These are phyloP conservation scores for Leptographium procerum DNA, from an alignment of 2,329 filamentous ascomycete species.

Conservation along the genomic window DNA sequence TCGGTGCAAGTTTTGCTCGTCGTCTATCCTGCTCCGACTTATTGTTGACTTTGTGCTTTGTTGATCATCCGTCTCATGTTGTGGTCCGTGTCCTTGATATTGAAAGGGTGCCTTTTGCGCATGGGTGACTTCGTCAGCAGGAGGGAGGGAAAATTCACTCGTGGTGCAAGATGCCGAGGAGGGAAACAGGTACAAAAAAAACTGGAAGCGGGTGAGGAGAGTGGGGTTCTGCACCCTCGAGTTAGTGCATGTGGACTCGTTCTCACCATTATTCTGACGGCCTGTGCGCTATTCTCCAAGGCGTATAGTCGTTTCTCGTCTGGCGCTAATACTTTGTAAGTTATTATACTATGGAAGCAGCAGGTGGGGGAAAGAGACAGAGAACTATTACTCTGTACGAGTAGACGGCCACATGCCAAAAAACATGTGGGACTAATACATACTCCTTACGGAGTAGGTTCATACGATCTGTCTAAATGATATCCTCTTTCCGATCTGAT, in stretches of 20 bases:
- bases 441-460: too few species aligned
- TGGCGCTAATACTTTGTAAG: background rate
- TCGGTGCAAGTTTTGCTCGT: background rate
- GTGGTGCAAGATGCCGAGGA: background rate
- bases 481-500: too few species aligned
- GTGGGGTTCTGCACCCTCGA: background rate
- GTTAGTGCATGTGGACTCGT: background rate
- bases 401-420: too few species aligned
- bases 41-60: background rate
- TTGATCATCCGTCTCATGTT: background rate
- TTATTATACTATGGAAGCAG: background rate
- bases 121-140: background rate
- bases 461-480: too few species aligned
- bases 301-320: background rate
- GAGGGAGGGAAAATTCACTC: background rate
- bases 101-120: background rate
- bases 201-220: background rate
- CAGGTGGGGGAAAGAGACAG: background rate
- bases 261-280: background rate
- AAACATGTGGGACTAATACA: too few species aligned
- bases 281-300: background rate
- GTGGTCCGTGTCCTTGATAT: background rate
- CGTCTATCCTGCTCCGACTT: background rate
- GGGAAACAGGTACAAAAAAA: background rate
- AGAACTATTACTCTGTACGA: background rate